These are phyloP conservation scores for Fusarium marasasianum DNA, from an alignment of 2,329 filamentous ascomycete genomes.

Conservation along the genomic window DNA sequence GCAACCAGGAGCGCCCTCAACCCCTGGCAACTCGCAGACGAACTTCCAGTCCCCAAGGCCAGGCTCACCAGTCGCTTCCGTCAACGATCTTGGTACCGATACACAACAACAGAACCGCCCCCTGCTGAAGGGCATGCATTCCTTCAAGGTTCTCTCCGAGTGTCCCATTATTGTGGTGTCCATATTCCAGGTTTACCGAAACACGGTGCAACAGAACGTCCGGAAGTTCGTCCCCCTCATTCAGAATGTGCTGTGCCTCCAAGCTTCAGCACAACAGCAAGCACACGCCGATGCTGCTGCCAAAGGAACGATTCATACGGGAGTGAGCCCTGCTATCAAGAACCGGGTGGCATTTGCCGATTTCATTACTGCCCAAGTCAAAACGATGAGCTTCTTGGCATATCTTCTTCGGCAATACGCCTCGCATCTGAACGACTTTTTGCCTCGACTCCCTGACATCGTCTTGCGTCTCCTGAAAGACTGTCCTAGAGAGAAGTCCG, in stretches of 20 bases:
- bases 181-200: conserved; percentile 92
- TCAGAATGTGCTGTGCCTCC: conserved; percentile 85
- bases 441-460: conserved; percentile 85
- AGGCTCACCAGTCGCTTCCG: conserved; percentile 85
- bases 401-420: conserved; percentile 91
- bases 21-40: conserved; percentile 70
- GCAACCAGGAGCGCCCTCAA: conserved; percentile 70
- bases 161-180: conserved; percentile 99
- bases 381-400: conserved; percentile 98
- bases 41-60: conserved; percentile 90
- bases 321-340: conserved; percentile 92
- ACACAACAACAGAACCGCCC: conserved; percentile 82
- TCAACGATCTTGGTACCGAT: conserved; percentile 83
- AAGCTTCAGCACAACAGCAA: conserved; percentile 92
- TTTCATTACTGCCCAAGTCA: conserved; percentile 97
- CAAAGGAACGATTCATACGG: conserved; percentile 85
- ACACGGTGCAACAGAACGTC: conserved; percentile 83
- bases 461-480: conserved; percentile 92
- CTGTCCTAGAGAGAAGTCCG: conserved; percentile 93
- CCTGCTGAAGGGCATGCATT: conserved; percentile 93
- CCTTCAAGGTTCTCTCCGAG: conserved; percentile 97
- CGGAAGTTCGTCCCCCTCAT: conserved; percentile 93
- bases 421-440: conserved; percentile 85
- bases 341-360: conserved; percentile 95
- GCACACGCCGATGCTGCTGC: conserved; percentile 87